Base-by-base conservation (phyloP, 2,329 filamentous ascomycete species). In the Grosmannia clavigera region DNA sequence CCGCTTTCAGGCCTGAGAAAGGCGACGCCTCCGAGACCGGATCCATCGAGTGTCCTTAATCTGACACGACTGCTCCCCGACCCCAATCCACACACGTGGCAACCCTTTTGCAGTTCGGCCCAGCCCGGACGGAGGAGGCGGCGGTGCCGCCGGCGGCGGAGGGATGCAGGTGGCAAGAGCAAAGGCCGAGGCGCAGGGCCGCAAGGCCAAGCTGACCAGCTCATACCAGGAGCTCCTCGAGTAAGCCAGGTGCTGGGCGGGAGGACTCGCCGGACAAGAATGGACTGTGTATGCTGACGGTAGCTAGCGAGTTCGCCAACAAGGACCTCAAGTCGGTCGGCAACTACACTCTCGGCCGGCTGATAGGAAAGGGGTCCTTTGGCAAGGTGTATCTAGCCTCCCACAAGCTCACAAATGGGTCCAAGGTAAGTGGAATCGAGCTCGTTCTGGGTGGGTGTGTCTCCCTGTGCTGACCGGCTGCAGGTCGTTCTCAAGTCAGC, bases 401-500 rank as follows among this genome's bases (percentile, higher is more conserved):
- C 54, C 94, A 99, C 74, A 97, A 96, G 74, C 90, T 99, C 73
- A 97, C 90, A 69, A 96, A 96, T 84, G 92, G 92, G 69, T 96
- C 92, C 70, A 97, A 96, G 84, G 91, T 92, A 69, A 9, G 22
- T 25, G 5, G 4, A 22, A 5, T 7, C 35, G 10, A 7, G 9
- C 35, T 12, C 3, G 63, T 78, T 70, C 57, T 55, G 40, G 50
- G 4, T n/a, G 50, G 22, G 22, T 43, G 6, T 48, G 19, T 25
- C 19, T 3, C 22, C 43, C 22, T 16, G 2, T n/a, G n/a, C 58
- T 58, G 22, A 57, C 58, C 12, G 22, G 19, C 31, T 29, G 5
- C 71, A 95, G 90, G 94, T 99, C 67, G 94, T 99, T 43, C 89
- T 99, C 75, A 99, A 99, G 75, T 96, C 92, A 63, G 94, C 94